These are phyloP conservation scores for Yamadazyma ubonensis DNA, from an alignment of 805 yeast genomes.

Conservation along the genomic window DNA sequence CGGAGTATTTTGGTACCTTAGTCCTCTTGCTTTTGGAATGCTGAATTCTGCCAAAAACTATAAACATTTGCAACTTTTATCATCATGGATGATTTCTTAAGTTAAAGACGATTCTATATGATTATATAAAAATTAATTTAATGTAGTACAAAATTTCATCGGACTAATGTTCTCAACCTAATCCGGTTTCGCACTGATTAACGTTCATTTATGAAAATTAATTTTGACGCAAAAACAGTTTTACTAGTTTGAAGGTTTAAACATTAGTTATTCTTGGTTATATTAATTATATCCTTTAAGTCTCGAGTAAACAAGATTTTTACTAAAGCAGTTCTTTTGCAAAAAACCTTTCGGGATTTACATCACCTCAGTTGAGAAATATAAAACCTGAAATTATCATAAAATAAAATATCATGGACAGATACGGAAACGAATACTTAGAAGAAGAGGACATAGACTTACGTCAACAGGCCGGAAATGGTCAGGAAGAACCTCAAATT, in stretches of 20 bases:
- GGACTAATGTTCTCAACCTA: neutral
- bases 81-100: constrained; percentile 21
- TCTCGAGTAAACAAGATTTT: too few species aligned
- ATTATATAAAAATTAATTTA: too few species aligned
- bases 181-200: constrained; percentile 10
- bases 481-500: constrained; percentile 6
- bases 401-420: constrained; percentile 14
- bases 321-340: too few species aligned
- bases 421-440: constrained; percentile 15
- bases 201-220: constrained; percentile 6
- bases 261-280: neutral
- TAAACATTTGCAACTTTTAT: constrained; percentile 31
- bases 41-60: constrained; percentile 29
- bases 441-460: constrained; percentile 13
- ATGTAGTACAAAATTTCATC: neutral
- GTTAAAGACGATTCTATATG: too few species aligned
- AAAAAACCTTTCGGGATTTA: neutral
- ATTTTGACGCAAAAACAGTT: neutral
- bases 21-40: constrained; percentile 84
- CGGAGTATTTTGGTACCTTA: constrained; percentile 57
- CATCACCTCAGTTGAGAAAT: too few species aligned
- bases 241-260: neutral
- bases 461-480: constrained; percentile 6
- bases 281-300: too few species aligned
- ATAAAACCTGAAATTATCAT: too few species aligned